Evolutionary conservation across 139 green algal species (phyloP), one percentile per base, ranked within the genome.

Genomic region (Chlamydomonas sp.): DNA sequence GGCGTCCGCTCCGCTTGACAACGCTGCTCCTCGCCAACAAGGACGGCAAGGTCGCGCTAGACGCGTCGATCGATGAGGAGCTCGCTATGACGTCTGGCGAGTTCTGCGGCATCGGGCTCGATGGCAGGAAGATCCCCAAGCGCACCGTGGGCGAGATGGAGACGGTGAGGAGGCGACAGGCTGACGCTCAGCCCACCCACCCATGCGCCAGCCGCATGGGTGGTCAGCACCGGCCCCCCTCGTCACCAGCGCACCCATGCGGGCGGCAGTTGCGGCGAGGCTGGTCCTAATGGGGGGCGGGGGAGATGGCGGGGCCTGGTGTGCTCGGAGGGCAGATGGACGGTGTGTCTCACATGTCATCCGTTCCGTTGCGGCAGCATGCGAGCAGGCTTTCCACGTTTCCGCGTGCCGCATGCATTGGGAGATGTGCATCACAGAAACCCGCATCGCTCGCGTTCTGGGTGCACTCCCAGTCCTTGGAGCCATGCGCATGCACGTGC

Each of bases 141-240:
- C 73, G 77, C 57, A 86, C 68, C 24, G 49, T 95, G 36, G 87
- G 84, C 20, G 87, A 96, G 79, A 95, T 93, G 81, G 90, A 96
- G 82, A 72, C 39, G 33, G 59, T 66, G 22, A 13, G 59, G 30
- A 54, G 13, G 43, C 43, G n/a, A n/a, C n/a, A n/a, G n/a, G n/a
- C n/a, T n/a, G n/a, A n/a, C n/a, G n/a, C n/a, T n/a, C n/a, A n/a
- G n/a, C n/a, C n/a, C n/a, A n/a, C n/a, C n/a, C n/a, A n/a, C n/a
- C n/a, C n/a, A n/a, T n/a, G n/a, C n/a, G n/a, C n/a, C n/a, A n/a
- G n/a, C n/a, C n/a, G n/a, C n/a, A n/a, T n/a, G n/a, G n/a, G n/a
- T n/a, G n/a, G n/a, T n/a, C n/a, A n/a, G n/a, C n/a, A n/a, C n/a
- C n/a, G n/a, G n/a, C n/a, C n/a, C n/a, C n/a, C n/a, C n/a, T n/a